Evolutionary conservation across 257 asterid species (phyloP).

Genomic region (Przewalskia tangutica): DNA sequence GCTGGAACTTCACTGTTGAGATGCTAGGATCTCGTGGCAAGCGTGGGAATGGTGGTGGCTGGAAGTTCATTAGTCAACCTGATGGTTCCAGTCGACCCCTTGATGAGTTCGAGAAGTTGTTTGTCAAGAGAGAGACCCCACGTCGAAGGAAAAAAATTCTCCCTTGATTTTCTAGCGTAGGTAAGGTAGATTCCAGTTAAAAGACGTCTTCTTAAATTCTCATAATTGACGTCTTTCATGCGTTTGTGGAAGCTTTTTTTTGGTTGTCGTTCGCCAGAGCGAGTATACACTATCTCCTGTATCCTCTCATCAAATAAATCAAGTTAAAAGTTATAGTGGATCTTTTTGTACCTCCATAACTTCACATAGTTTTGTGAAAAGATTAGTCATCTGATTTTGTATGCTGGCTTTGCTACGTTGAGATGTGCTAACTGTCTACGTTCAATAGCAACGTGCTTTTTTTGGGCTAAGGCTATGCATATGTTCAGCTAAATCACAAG

Average conservation of each 20-base stretch:
- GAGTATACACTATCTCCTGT: neutral
- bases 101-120: conserved; percentile 72
- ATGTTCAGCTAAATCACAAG: no score
- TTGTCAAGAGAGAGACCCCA: conserved; percentile 79
- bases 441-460: no score
- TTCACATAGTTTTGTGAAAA: neutral
- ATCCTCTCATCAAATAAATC: neutral
- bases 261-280: neutral
- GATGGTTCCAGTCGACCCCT: conserved; percentile 90
- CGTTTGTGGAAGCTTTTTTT: neutral
- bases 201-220: neutral
- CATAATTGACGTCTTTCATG: neutral
- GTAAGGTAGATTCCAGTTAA: neutral
- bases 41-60: conserved; percentile 88
- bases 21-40: conserved; percentile 61
- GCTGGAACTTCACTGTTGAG: conserved; percentile 76
- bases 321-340: neutral
- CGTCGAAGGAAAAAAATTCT: conserved; percentile 48
- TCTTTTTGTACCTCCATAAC: neutral
- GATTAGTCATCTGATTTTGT: neutral
- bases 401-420: neutral
- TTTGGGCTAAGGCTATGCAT: no score
- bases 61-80: conserved; percentile 63
- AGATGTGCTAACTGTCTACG: neutral
- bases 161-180: conserved; percentile 23